These are phyloP conservation scores for Yamadazyma siamensis DNA, from an alignment of 1,139 yeast genomes.

Conservation along the genomic window DNA sequence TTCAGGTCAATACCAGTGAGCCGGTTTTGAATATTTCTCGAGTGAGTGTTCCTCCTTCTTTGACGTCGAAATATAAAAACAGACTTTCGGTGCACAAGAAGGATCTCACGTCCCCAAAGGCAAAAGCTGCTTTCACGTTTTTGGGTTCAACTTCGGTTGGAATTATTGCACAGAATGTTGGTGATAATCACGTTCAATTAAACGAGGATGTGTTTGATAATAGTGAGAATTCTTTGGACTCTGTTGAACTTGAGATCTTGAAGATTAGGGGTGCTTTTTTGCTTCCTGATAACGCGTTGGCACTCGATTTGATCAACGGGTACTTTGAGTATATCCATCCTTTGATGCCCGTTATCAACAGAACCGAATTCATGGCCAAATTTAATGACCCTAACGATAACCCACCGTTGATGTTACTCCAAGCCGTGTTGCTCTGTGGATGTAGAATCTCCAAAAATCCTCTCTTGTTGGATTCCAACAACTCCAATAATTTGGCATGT, in stretches of 20 bases:
- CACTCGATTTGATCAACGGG: slow-evolving; percentile 59
- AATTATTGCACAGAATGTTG: slow-evolving; percentile 39
- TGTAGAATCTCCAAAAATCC: slow-evolving; percentile 61
- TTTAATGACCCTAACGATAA: slow-evolving; percentile 58
- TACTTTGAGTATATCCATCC: slow-evolving; percentile 72
- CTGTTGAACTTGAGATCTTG: slow-evolving; percentile 66
- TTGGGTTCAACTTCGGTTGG: slow-evolving; percentile 41
- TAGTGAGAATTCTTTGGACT: slow-evolving; percentile 45
- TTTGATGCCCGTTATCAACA: slow-evolving; percentile 66
- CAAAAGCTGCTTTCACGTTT: slow-evolving; percentile 35
- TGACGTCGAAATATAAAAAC: slow-evolving; percentile 40
- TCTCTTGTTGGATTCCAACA: slow-evolving; percentile 52
- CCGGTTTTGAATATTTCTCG: slow-evolving; percentile 45
- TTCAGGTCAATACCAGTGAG: slow-evolving; percentile 19
- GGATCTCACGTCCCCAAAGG: slow-evolving; percentile 27
- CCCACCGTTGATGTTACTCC: slow-evolving; percentile 66
- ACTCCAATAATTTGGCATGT: slow-evolving; percentile 56
- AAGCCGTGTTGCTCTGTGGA: slow-evolving; percentile 69
- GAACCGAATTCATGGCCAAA: slow-evolving; percentile 57
- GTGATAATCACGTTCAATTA: slow-evolving; percentile 43
- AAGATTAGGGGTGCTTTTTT: slow-evolving; percentile 70
- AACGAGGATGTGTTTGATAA: slow-evolving; percentile 41
- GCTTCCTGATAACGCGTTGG: slow-evolving; percentile 59
- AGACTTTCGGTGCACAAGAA: slow-evolving; percentile 39
- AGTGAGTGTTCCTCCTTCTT: slow-evolving; percentile 43